Base-by-base conservation (phyloP, 805 yeast genomes). In the Pichia phayaonensis region DNA sequence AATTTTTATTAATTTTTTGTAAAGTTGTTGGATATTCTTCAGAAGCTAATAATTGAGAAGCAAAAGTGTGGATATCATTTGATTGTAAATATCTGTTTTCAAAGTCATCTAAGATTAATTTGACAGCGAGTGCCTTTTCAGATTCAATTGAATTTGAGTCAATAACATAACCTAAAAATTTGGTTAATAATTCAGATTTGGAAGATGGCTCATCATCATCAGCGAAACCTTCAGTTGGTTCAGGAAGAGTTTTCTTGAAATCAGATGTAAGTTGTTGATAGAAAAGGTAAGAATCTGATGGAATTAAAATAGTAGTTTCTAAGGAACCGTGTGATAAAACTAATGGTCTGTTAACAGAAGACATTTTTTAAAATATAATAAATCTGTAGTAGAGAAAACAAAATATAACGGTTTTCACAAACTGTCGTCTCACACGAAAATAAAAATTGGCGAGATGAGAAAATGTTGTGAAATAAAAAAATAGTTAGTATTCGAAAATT, bases 191-290 rank as follows among this genome's bases (percentile, higher is more conserved):
- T 69, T 92, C 97, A 39, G 89, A 84, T 44, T 90, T 82, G 43
- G 92, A 82, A 34, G 88, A 70, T 38, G 97, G 97, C 71, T 90
- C 97, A 56, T 85, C 85, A 59, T 87, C 96, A 52, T 79, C 84
- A 45, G 90, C 92, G 59, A 78, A 83, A 16, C 85, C 94, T 63
- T 88, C 97, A 42, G 97, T 85, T 41, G 81, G 81, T 45, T 77
- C 80, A 10, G 95, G 92, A 57, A 94, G 79, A 21, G 82, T 71
- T 64, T 86, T 86, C 62, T 72, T 73, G 67, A 92, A 94, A 69
- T 84, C 95, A 58, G 89, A 90, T 61, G 87, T 86, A 60, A 94
- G 77, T 70, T 90, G 96, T 53, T 92, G 84, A 64, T 87, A 87
- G 61, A 83, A 79, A 61, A 89, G 80, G 64, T 86, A 85, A 49